Evolutionary conservation across 345 rosid genomes (phyloP), one percentile per base, ranked within the genome.

Genomic region (Salix caprea): DNA sequence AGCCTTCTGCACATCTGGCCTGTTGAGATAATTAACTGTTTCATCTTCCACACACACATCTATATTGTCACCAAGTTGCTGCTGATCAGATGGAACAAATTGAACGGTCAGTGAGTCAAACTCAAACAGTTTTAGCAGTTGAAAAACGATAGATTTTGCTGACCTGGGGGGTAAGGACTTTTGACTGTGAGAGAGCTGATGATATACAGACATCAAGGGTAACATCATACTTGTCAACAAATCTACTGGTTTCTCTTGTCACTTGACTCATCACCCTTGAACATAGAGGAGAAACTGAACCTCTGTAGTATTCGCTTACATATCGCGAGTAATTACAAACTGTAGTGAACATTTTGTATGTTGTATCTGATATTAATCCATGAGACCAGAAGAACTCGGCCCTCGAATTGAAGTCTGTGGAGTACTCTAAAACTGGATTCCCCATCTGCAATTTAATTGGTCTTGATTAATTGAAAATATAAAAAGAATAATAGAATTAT

Each of bases 331-430:
- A 93, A 79, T 96, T 96, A 81, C 99, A 96, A 39, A 83, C 87
- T 70, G 91, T 83, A 76, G 96, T 88, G 88, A 96, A 93, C 91
- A 92, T 82, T 76, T 85, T 90, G 89, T 88, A 91, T 16, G 99
- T 93, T 6, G 97, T 83, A 70, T 96, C 99, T 0, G 99, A 92
- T 79, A 96, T 90, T 78, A 96, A 77, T 67, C 99, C 99, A 75
- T 93, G 99, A 79, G 99, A 96, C 99, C 99, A 96, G 77, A 96
- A 91, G 87, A 83, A 96, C 85, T 91, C 99, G 21, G 98, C 99
- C 81, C 97, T 79, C 21, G 99, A 96, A 72, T 93, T 93, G 77
- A 96, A 92, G 80, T 96, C 98, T 1, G 94, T 93, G 1, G 91
- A 87, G 69, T 92, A 96, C 73, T 96, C 95, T 32, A 96, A 67